Evolutionary conservation across 2,329 filamentous ascomycete species (phyloP), one percentile per base, ranked within the genome.

Genomic region (Pseudogymnoascus sp.): DNA sequence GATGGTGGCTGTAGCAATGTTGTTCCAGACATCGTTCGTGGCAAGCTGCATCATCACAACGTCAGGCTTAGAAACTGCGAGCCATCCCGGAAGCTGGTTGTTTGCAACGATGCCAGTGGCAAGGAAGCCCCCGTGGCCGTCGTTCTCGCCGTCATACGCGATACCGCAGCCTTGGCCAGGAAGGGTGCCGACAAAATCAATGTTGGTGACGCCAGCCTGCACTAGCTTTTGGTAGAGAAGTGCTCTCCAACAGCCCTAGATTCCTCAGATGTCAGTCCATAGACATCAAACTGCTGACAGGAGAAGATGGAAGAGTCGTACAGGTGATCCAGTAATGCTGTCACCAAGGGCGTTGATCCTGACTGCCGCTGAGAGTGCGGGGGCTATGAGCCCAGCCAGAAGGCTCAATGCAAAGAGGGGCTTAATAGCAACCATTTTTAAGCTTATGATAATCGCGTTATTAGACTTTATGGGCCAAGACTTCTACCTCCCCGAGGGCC

Each of bases 11-110:
- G 73, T 64, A 23, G 70, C 71, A 60, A 74, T 71, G 61, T 72
- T 72, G 23, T 72, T 70, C 69, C 75, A 75, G 1, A 77, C 72
- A 64, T 79, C 78, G 70, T 78, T 78, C 11, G 76, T 77, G 3
- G 76, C 77, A 1, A 80, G 69, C 65, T 79, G 76, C 77, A 80
- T 78, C 70, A 79, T 71, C 49, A 79, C 73, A n/a, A 80, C 70
- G 64, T 79, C 76, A 0, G 77, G 76, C 1, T 72, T 71, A 8
- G 75, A 72, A 23, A 69, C 64, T 2, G 71, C 65, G 8, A 80
- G 70, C 77, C 77, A 80, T 16, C 66, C 69, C 0, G 71, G 70
- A 3, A 80, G 73, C 59, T 74, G 71, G 31, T 75, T 74, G 34
- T 77, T 70, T 18, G 69, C 67, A 2, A 74, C 76, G 59, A 76